Evolutionary conservation across 257 asterid genomes (phyloP), one percentile per base, ranked within the genome.

Genomic region (Euphrasia confusa): DNA sequence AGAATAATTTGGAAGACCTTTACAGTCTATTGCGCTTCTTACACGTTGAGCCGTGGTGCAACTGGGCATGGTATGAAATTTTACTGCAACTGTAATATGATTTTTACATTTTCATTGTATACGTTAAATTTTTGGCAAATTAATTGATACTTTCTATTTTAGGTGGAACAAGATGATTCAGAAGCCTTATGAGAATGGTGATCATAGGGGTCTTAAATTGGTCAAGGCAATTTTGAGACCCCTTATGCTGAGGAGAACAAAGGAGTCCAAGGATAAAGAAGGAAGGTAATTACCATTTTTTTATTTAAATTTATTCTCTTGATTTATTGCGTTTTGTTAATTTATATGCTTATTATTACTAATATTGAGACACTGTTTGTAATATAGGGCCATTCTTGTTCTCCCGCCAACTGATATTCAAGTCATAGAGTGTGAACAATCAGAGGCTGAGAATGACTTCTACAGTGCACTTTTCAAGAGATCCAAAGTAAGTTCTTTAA

Each of bases 1-100:
- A 89, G 95, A 89, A 89, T 71, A 82, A 83, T 65, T 72, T 89
- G 84, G 94, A 86, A 65, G 97, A 89, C 45, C 78, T 89, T 54
- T 89, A 67, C 78, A 89, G 95, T 77, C 90, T 89, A 17, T 68
- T 89, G 74, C 79, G 97, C 80, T 89, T 89, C 82, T 81, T 89
- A 90, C 95, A 74, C 14, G 95, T 89, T 5, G 97, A 89, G 71
- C 95, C 97, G 14, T 89, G 97, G 97, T 89, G 95, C 83, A 89
- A 89, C 70, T 89, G 97, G 97, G 87, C 89, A 5, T 89, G 97
- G 97, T 89, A 84, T 45, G 84, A 44, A 59, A 40, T 30, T 12
- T 7, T 21, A 13, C 59, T 21, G 17, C 30, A 0, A 15, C 14
- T 55, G 39, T 24, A 8, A 21, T 50, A n/a, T 52, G 13, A 5